Evolutionary conservation across 106 monocot genomes (phyloP).

Genomic region (Gastrodia elata): DNA sequence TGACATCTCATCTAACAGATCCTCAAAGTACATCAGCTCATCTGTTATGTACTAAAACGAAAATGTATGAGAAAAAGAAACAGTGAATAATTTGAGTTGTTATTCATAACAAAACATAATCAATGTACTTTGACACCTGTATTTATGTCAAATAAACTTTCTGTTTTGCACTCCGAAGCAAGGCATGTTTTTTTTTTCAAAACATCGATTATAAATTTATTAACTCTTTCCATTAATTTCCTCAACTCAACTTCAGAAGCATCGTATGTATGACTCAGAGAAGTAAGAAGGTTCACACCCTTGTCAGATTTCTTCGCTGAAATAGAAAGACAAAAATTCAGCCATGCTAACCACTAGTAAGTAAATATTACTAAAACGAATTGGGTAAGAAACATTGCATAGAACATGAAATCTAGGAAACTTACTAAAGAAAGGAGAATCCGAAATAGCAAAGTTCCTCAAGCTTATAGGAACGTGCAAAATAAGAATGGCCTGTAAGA

Average conservation of each 20-base stretch:
- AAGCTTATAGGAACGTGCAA: conserved; percentile 62
- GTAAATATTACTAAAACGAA: neutral
- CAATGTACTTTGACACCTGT: conserved; percentile 35
- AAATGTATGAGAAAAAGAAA: neutral
- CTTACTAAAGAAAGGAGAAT: conserved; percentile 53
- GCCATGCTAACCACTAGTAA: conserved; percentile 5
- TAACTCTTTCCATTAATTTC: conserved; percentile 40
- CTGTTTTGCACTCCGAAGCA: conserved; percentile 62
- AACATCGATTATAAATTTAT: conserved; percentile 50
- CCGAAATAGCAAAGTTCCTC: conserved; percentile 50
- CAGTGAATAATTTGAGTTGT: neutral
- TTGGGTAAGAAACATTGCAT: neutral
- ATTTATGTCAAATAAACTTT: conserved; percentile 49
- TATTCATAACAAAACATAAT: neutral
- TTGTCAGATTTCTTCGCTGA: conserved; percentile 72
- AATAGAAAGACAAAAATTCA: conserved; percentile 4
- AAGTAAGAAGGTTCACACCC: conserved; percentile 71
- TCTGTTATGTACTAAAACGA: conserved; percentile 30
- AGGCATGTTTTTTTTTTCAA: conserved; percentile 49
- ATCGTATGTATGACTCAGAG: conserved; percentile 63
- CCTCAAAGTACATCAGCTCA: conserved; percentile 74
- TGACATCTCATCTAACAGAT: conserved; percentile 56
- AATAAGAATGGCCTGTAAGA: conserved; percentile 66
- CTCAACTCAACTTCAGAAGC: conserved; percentile 78
- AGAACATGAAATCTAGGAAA: neutral